Evolutionary conservation across 495 filamentous ascomycete genomes (phyloP), one percentile per base, ranked within the genome.

Genomic region (Penicillium flavigenum): DNA sequence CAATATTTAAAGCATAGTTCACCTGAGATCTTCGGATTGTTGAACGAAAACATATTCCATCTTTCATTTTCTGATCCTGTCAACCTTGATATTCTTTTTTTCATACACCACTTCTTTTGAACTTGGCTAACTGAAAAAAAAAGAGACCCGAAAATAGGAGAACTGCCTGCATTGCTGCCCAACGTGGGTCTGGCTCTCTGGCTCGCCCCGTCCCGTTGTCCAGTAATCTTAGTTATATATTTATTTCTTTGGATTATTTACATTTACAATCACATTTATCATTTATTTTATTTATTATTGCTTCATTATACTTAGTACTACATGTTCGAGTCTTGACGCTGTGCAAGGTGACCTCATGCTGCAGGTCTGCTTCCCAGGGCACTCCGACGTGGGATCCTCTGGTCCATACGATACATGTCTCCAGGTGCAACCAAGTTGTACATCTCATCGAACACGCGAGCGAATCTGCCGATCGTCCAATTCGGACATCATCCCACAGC

Each of bases 41-140:
- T 79, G 75, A 76, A 77, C 72, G 76, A 79, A 58, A 77, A 76
- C 65, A 66, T 64, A 72, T 67, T 77, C 72, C 76, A 79, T 79
- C 73, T 78, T 76, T 73, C 67, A 65, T 57, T 67, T 53, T 78
- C 75, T 78, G 74, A 76, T 66, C 59, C 53, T 54, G 36, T 49
- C 53, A 54, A 42, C 50, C 29, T 42, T 49, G 20, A 27, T 38
- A 41, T 38, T 51, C 46, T 58, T 22, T 59, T 31, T 53, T 56
- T 26, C 60, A 39, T 27, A 55, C 59, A 19, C 44, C 32, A 43
- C 20, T 49, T 52, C 31, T 47, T 51, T 52, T 34, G 46, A 52
- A 58, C 39, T 41, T 57, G 57, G 53, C 61, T 58, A 36, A 62
- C 58, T 57, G 46, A 39, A 34, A 44, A 41, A 41, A 49, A 42